These are phyloP conservation scores for Citrullus amarus DNA, from an alignment of 306 rosid genomes.

Conservation along the genomic window DNA sequence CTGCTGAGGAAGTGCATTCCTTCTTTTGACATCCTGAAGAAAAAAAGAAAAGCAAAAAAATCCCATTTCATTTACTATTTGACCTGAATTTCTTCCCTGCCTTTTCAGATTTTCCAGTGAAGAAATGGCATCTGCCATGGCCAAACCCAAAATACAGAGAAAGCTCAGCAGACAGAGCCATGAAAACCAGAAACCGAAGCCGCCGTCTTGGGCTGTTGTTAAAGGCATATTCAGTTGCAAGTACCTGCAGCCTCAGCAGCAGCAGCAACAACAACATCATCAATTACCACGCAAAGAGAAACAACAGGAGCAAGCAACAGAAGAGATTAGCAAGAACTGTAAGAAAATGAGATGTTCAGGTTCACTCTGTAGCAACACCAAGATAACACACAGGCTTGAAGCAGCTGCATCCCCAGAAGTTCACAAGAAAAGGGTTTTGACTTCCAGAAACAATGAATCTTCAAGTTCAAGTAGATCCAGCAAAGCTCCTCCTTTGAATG, in stretches of 20 bases:
- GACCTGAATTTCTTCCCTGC: not conserved
- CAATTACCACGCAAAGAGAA: constrained; percentile 33
- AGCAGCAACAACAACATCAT: constrained; percentile 25
- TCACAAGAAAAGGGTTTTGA: constrained; percentile 44
- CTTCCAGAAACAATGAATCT: constrained; percentile 29
- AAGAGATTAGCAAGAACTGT: constrained; percentile 52
- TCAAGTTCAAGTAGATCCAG: constrained; percentile 49
- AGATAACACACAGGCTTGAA: constrained; percentile 63
- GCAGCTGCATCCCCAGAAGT: constrained; percentile 40
- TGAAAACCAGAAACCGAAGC: constrained; percentile 41
- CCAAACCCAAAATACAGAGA: constrained; percentile 38
- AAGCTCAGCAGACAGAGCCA: constrained; percentile 35
- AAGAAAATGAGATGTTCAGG: constrained; percentile 96
- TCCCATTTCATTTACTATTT: not conserved
- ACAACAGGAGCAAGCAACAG: constrained; percentile 38
- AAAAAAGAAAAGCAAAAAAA: not conserved
- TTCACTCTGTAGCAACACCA: constrained; percentile 75
- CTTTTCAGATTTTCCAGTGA: not conserved
- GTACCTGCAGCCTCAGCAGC: constrained; percentile 41
- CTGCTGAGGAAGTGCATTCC: not conserved
- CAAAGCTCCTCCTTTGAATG: constrained; percentile 47
- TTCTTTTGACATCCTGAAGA: not conserved
- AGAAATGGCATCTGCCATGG: constrained; percentile 36
- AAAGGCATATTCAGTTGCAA: constrained; percentile 66
- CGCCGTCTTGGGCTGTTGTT: constrained; percentile 66